Evolutionary conservation across 169 alveolate species (phyloP), one percentile per base, ranked within the genome.

Genomic region (Plasmodium sp.): DNA sequence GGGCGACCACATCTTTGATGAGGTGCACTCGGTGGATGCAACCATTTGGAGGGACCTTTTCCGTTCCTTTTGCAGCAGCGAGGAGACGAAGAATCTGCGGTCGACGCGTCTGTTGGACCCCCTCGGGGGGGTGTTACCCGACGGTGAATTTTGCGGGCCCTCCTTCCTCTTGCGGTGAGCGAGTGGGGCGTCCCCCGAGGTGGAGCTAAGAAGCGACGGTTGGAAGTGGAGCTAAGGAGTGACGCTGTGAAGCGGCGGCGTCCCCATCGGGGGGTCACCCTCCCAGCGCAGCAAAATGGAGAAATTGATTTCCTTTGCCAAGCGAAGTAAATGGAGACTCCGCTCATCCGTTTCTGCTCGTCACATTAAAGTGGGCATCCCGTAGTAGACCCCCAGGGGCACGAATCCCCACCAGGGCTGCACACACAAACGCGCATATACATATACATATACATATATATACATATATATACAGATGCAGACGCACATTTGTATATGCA

Each of bases 31-130:
- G 7, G 27, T 62, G 27, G 91, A 90, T 51, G 4, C 18, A 7
- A 36, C 36, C 54, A 62, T 79, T 22, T 90, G 80, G 74, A 80
- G 18, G 18, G 36, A 56, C 16, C 67, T 90, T 62, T 80, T 73
- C 16, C 72, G 18, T 36, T 90, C 45, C 45, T 90, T 79, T 80
- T 41, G 34, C 16, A 90, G 83, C 36, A 79, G 56, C 73, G 74
- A 36, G 6, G 10, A 36, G 18, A 39, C 36, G 12, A 58, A 36
- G 41, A 90, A 90, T 80, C 51, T 90, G 33, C 82, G 94, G 14
- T 90, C 94, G 16, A 79, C 94, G 33, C 77, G 82, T 79, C 36
- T 90, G 82, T 79, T 90, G 79, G 90, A 90, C 36, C 34, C 33
- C 10, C 81, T 43, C 14, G 94, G 94, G 12, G 48, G 67, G 34